Evolutionary conservation across 768 basidiomycete species (phyloP).

Genomic region (Suillus decipiens): DNA sequence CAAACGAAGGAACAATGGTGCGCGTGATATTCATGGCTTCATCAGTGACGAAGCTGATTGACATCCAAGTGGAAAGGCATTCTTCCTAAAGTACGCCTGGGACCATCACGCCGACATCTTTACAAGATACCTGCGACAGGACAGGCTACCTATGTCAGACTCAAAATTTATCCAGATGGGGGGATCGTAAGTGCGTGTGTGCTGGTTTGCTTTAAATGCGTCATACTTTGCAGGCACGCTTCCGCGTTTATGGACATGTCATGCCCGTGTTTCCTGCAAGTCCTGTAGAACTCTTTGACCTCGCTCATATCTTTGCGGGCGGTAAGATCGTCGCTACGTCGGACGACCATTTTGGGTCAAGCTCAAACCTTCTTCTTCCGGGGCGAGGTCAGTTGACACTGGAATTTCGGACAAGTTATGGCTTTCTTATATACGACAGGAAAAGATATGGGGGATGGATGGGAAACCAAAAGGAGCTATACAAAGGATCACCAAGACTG

Average conservation of each 20-base stretch:
- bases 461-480: constrained; percentile 94
- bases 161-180: constrained; percentile 96
- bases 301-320: constrained; percentile 89
- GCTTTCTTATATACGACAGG: constrained; percentile 36
- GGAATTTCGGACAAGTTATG: constrained; percentile 1
- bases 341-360: constrained; percentile 96
- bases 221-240: constrained; percentile 66
- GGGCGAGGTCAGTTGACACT: constrained; percentile 60
- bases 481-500: constrained; percentile 84
- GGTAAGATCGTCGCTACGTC: constrained; percentile 83
- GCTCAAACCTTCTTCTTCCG: constrained; percentile 87
- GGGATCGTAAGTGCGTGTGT: constrained; percentile 65
- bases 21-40: constrained; percentile 20
- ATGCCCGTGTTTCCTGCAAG: constrained; percentile 58
- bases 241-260: constrained; percentile 87
- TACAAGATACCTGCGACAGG: constrained; percentile 66
- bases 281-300: constrained; percentile 60
- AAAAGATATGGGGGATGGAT: constrained; percentile 95
- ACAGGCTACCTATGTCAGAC: constrained; percentile 77
- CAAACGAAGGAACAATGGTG: constrained; percentile 54
- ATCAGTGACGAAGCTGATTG: constrained; percentile 3
- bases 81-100: constrained; percentile 72
- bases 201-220: background rate
- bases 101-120: constrained; percentile 86
- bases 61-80: constrained; percentile 72